Conservation (phyloP, 75 land plant genomes). For the Sequoia sempervirens region DNA sequence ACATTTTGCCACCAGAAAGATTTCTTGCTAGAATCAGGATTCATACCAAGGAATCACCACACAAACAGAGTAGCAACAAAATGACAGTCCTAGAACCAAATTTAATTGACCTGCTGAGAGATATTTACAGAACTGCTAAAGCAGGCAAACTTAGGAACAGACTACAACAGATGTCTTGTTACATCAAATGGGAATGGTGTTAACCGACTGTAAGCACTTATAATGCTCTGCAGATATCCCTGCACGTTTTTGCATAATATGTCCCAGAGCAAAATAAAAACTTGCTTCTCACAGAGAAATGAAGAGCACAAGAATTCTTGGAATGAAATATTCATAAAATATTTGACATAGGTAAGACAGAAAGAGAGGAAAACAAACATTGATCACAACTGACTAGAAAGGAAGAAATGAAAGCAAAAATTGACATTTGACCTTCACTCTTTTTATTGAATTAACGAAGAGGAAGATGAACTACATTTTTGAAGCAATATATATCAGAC, state of each 20-base stretch:
- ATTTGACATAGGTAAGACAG: not conserved
- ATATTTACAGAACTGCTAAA: not conserved
- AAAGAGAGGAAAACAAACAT: not conserved
- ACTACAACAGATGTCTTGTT: not conserved
- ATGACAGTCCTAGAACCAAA: not conserved
- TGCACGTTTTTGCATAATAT: not conserved
- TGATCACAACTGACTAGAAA: not conserved
- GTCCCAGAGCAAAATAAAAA: not conserved
- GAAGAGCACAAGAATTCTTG: not conserved
- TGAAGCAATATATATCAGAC: not conserved
- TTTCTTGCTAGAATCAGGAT: not conserved
- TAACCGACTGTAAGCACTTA: not conserved
- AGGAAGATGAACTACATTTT: not conserved
- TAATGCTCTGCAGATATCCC: not conserved
- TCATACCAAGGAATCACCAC: not conserved
- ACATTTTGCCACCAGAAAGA: not conserved
- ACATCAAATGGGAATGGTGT: not conserved
- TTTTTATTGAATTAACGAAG: not conserved
- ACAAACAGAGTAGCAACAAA: not conserved
- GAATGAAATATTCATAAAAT: not conserved
- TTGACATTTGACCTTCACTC: not conserved
- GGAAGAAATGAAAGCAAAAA: not conserved
- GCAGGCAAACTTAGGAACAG: not conserved
- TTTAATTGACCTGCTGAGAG: not conserved
- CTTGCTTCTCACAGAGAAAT: not conserved